Percentiles rank a stretch among this genome's conserved stretches.
phyloP scores from a whole-genome alignment of 306 rosid genomes.

The Casuarina cunninghamiana region DNA sequence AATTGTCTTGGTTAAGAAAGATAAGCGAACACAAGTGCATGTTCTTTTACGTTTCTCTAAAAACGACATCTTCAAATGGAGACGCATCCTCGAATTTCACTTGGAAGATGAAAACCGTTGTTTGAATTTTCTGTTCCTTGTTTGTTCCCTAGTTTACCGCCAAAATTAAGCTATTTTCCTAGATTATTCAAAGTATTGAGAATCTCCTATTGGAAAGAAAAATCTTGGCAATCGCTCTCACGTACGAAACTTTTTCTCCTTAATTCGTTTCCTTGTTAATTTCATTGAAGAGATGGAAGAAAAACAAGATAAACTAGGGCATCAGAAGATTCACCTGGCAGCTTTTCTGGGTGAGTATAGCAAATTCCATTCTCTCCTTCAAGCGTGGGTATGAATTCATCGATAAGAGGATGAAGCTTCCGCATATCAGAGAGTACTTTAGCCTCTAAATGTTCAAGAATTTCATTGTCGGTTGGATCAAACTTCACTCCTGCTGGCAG shows the following conservation, averaged over 20 bases:
- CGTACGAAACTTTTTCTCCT: constrained; percentile 9
- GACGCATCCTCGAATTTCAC: constrained; percentile 2
- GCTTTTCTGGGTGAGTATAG: constrained; percentile 86
- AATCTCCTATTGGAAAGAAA: constrained; percentile 1
- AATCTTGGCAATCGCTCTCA: constrained; percentile 21
- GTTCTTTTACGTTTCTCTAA: constrained; percentile 22
- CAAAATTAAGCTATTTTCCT: neutral
- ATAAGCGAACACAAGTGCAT: neutral
- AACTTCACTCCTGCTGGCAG: constrained; percentile 91
- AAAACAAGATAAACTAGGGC: constrained; percentile 22
- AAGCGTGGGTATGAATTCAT: constrained; percentile 82
- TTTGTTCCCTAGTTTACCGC: too few relatives aligned
- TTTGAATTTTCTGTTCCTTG: too few relatives aligned
- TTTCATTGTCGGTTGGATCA: constrained; percentile 86
- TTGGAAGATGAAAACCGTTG: too few relatives aligned
- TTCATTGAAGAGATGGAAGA: constrained; percentile 3
- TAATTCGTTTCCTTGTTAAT: constrained; percentile 14
- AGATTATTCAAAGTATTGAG: neutral
- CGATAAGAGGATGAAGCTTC: constrained; percentile 84
- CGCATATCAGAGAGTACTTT: constrained; percentile 52
- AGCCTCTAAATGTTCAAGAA: constrained; percentile 83
- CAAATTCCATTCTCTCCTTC: constrained; percentile 91
- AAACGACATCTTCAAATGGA: constrained; percentile 23
- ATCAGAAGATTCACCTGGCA: constrained; percentile 62
- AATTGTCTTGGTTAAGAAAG: neutral